These are phyloP conservation scores for Starmera pachycereana DNA, from an alignment of 805 yeast species.

Conservation along the genomic window DNA sequence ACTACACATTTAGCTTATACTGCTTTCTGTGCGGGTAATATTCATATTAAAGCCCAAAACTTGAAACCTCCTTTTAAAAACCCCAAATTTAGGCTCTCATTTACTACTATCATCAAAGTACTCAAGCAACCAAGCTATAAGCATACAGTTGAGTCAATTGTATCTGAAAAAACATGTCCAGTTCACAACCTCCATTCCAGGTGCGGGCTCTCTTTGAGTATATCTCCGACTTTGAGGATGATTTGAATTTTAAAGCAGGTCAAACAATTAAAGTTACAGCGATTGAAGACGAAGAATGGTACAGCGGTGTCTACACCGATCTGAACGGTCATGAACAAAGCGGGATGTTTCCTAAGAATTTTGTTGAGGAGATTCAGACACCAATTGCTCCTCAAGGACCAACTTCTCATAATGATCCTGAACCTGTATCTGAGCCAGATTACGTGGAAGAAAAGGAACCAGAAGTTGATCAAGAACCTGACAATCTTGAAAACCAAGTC, in stretches of 20 bases:
- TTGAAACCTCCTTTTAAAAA: too few species aligned
- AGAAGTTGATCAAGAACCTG: background rate
- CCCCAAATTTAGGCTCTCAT: too few species aligned
- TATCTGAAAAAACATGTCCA: background rate
- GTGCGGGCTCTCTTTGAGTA: slow-evolving; percentile 64
- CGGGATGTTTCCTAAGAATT: slow-evolving; percentile 85
- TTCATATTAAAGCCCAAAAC: background rate
- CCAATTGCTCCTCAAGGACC: background rate
- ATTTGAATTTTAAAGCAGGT: slow-evolving; percentile 58
- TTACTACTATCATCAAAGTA: too few species aligned
- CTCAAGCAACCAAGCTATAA: background rate
- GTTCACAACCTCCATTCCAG: slow-evolving; percentile 39
- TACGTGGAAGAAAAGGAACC: slow-evolving; percentile 20
- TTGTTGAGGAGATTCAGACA: slow-evolving; percentile 37
- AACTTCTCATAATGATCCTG: slow-evolving; percentile 2
- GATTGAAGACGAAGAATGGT: slow-evolving; percentile 91
- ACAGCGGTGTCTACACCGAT: slow-evolving; percentile 50
- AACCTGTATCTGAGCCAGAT: background rate
- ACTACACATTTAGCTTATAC: too few species aligned
- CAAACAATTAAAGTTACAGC: slow-evolving; percentile 66
- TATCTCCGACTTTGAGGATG: slow-evolving; percentile 70
- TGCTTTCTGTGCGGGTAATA: background rate
- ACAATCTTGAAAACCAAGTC: background rate
- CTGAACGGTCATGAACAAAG: slow-evolving; percentile 29
- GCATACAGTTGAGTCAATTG: background rate